These are phyloP conservation scores for Chrysoporthe deuterocubensis DNA, from an alignment of 2,329 filamentous ascomycete genomes.

Conservation along the genomic window DNA sequence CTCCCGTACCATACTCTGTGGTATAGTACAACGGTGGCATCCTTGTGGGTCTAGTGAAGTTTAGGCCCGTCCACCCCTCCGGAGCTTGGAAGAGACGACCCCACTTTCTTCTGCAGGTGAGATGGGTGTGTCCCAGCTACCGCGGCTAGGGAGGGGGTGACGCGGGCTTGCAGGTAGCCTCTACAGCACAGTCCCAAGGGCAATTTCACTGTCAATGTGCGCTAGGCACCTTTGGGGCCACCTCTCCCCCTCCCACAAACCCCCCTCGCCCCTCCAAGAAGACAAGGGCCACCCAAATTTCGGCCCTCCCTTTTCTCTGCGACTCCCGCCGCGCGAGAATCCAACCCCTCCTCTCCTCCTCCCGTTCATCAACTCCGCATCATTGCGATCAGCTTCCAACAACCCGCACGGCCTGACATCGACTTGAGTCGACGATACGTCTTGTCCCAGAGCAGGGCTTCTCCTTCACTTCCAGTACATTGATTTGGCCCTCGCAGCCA, in stretches of 20 bases:
- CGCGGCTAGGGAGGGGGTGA: neutral
- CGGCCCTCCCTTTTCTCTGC: slow-evolving; percentile 32
- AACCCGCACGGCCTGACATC: slow-evolving; percentile 15
- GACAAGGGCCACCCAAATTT: slow-evolving; percentile 31
- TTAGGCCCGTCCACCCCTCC: slow-evolving; percentile 9
- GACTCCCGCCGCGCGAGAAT: slow-evolving; percentile 35
- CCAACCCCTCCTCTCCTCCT: slow-evolving; percentile 37
- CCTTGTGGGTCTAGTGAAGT: slow-evolving; percentile 7
- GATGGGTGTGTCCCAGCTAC: slow-evolving; percentile 19
- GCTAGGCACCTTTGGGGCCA: slow-evolving; percentile 8
- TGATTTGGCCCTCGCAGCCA: slow-evolving; percentile 37
- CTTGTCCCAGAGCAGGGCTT: slow-evolving; percentile 35
- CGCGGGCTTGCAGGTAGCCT: neutral
- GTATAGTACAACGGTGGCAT: slow-evolving; percentile 8
- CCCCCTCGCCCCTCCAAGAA: slow-evolving; percentile 31
- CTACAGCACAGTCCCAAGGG: slow-evolving; percentile 8
- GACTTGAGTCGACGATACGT: slow-evolving; percentile 19
- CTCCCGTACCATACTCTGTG: neutral
- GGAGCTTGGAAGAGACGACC: slow-evolving; percentile 20
- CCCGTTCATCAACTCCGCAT: slow-evolving; percentile 34
- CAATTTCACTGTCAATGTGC: slow-evolving; percentile 11
- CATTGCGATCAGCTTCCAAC: slow-evolving; percentile 21
- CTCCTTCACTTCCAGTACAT: slow-evolving; percentile 30
- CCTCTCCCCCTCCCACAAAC: slow-evolving; percentile 12
- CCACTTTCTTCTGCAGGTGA: slow-evolving; percentile 25